Evolutionary conservation across 139 green algal genomes (phyloP).

Genomic region (Chlorella sorokiniana): DNA sequence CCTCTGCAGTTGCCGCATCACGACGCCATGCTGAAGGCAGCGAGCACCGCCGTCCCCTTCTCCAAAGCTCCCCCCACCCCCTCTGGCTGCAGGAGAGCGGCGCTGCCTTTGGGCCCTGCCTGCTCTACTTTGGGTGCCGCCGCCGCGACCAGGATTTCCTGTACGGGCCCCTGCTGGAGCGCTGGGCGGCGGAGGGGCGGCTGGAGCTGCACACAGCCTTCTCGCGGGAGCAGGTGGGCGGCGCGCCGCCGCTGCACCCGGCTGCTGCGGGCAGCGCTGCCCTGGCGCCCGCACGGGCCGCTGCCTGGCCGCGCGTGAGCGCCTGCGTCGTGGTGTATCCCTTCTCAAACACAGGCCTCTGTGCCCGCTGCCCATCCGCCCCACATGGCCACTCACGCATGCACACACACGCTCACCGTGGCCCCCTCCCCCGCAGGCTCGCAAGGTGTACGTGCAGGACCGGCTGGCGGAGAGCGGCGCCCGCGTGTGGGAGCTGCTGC

Average conservation of each 20-base stretch:
- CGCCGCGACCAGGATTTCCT: slow-evolving; percentile 84
- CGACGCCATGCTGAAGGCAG: neutral
- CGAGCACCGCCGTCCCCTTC: neutral
- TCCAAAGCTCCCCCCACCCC: neutral
- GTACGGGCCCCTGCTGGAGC: slow-evolving; percentile 73
- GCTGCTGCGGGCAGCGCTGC: too few relatives aligned
- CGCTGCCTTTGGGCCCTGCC: slow-evolving; percentile 18
- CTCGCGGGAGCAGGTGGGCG: slow-evolving; percentile 68
- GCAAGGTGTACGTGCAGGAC: slow-evolving; percentile 97
- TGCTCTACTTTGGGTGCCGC: slow-evolving; percentile 91
- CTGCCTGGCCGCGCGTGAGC: too few relatives aligned
- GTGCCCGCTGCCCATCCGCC: neutral
- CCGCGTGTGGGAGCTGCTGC: slow-evolving; percentile 77
- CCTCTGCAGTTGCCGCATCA: neutral
- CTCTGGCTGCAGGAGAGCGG: slow-evolving; percentile 41
- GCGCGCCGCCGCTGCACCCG: too few relatives aligned
- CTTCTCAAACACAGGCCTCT: neutral
- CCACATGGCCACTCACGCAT: neutral
- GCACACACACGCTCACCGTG: neutral
- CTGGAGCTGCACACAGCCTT: slow-evolving; percentile 84
- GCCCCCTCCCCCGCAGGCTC: slow-evolving; percentile 30
- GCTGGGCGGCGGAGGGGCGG: slow-evolving; percentile 59
- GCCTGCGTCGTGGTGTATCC: neutral
- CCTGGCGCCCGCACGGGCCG: too few relatives aligned
- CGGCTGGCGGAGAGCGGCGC: slow-evolving; percentile 64